Percentiles rank a stretch among this genome's conserved stretches.
phyloP scores from a whole-genome alignment of 257 asterid species.

The Primulina huaijiensis region DNA sequence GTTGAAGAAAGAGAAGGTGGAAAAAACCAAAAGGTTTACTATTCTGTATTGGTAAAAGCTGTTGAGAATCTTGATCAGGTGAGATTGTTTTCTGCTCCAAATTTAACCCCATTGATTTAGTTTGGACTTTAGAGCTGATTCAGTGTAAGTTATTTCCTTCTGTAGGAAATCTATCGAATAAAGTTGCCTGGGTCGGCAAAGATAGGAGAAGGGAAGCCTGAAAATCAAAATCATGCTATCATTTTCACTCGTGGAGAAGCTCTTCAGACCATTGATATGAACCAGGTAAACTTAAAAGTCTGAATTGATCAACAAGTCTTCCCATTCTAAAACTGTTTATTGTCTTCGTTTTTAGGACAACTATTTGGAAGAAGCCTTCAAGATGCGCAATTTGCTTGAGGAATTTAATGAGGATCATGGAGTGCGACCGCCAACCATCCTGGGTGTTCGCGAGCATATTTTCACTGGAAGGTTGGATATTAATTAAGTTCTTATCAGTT shows the following conservation, averaged over 20 bases:
- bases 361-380: slow-evolving; percentile 95
- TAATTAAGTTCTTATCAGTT: slow-evolving; percentile 16
- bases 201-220: slow-evolving; percentile 98
- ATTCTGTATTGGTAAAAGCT: slow-evolving; percentile 93
- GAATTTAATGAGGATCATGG: slow-evolving; percentile 97
- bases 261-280: slow-evolving; percentile 98
- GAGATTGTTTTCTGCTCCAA: slow-evolving; percentile 23
- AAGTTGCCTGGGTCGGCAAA: slow-evolving; percentile 94
- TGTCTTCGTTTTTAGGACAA: slow-evolving; percentile 59
- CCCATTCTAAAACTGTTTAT: slow-evolving; percentile 17
- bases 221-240: slow-evolving; percentile 98
- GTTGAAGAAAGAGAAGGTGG: slow-evolving; percentile 92
- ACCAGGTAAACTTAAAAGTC: slow-evolving; percentile 61
- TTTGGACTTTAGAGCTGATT: slow-evolving; percentile 27
- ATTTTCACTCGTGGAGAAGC: slow-evolving; percentile 94
- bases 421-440: slow-evolving; percentile 87
- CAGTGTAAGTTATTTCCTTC: slow-evolving; percentile 21
- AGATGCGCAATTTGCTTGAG: slow-evolving; percentile 95
- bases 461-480: slow-evolving; percentile 84
- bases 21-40: slow-evolving; percentile 70
- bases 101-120: neutral
- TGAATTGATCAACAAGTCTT: slow-evolving; percentile 16
- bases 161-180: slow-evolving; percentile 95
- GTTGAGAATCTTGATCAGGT: slow-evolving; percentile 99
- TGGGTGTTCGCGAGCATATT: slow-evolving; percentile 95